Percentiles rank a stretch among this genome's conserved stretches.
Conservation (phyloP, 371 early-diverging fungal genomes). For the Coemansia sp. region DNA sequence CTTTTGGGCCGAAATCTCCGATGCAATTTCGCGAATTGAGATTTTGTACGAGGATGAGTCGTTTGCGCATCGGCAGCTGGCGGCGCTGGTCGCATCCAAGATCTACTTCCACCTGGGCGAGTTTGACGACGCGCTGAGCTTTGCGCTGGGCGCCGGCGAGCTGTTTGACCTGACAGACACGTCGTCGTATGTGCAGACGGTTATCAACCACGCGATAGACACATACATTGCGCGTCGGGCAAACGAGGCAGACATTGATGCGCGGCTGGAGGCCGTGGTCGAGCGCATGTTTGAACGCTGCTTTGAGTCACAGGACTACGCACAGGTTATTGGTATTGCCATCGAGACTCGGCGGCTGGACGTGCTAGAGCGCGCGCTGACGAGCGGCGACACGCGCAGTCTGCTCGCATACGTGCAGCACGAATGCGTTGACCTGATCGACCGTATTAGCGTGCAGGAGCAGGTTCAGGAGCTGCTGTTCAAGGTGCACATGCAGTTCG, state of each 20-base stretch:
- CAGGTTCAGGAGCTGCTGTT: slow-evolving; percentile 75
- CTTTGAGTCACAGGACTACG: slow-evolving; percentile 80
- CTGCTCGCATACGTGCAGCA: slow-evolving; percentile 84
- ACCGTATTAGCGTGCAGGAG: slow-evolving; percentile 78
- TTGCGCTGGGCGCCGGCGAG: slow-evolving; percentile 93
- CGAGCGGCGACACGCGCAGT: slow-evolving; percentile 64
- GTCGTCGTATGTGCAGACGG: slow-evolving; percentile 90
- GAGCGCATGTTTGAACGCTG: slow-evolving; percentile 93
- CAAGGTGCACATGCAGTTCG: slow-evolving; percentile 71
- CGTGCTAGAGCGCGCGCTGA: slow-evolving; percentile 78
- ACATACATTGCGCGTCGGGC: slow-evolving; percentile 83
- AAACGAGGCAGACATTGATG: slow-evolving; percentile 63
- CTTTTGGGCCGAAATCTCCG: slow-evolving; percentile 98
- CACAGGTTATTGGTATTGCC: slow-evolving; percentile 92
- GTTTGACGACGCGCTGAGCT: slow-evolving; percentile 89
- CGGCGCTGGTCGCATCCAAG: slow-evolving; percentile 96
- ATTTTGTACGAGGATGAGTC: slow-evolving; percentile 87
- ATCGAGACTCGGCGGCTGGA: slow-evolving; percentile 90
- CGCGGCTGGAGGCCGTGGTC: slow-evolving; percentile 81
- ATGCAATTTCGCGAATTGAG: slow-evolving; percentile 93
- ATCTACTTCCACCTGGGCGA: slow-evolving; percentile 86
- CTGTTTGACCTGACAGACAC: slow-evolving; percentile 77
- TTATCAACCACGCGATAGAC: slow-evolving; percentile 91
- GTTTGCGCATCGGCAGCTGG: slow-evolving; percentile 83
- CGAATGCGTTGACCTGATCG: slow-evolving; percentile 49